Evolutionary conservation across 2,329 filamentous ascomycete species (phyloP).

Genomic region (Aspergillus fischeri): DNA sequence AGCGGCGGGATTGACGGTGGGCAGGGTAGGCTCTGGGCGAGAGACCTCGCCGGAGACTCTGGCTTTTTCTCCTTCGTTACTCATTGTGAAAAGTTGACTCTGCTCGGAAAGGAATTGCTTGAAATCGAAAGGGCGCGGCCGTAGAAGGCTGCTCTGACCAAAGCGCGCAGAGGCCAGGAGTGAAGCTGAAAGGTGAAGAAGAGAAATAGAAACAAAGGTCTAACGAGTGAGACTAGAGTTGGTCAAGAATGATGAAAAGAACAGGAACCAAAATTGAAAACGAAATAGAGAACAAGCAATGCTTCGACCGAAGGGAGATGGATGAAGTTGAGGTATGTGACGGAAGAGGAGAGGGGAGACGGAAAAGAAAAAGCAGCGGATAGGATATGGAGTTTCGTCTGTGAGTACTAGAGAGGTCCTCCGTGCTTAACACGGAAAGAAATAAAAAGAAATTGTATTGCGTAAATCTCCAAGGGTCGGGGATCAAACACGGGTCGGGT

Average conservation of each 20-base stretch:
- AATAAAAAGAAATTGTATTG: neutral
- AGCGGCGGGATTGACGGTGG: conserved; percentile 70
- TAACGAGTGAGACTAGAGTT: conserved; percentile 26
- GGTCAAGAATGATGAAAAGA: conserved; percentile 11
- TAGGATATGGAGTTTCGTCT: neutral
- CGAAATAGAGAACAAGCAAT: neutral
- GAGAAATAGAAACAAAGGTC: conserved; percentile 10
- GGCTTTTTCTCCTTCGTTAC: conserved; percentile 70
- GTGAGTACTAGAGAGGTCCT: too few species aligned
- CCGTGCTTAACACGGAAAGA: neutral
- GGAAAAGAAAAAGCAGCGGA: conserved; percentile 1
- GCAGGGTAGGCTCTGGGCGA: conserved; percentile 55
- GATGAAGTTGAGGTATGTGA: conserved; percentile 5
- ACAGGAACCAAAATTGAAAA: conserved; percentile 4
- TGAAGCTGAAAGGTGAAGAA: conserved; percentile 17
- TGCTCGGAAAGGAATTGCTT: conserved; percentile 44
- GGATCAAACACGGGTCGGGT: neutral
- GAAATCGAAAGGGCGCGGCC: conserved; percentile 47
- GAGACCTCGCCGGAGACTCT: conserved; percentile 71
- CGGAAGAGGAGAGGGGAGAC: neutral
- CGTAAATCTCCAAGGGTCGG: neutral
- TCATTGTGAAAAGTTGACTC: conserved; percentile 48
- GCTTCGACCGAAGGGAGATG: conserved; percentile 1
- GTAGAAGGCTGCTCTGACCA: conserved; percentile 37
- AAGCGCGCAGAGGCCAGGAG: conserved; percentile 44